Conservation (phyloP, 768 basidiomycete genomes). For the Gloeostereum incarnatum region DNA sequence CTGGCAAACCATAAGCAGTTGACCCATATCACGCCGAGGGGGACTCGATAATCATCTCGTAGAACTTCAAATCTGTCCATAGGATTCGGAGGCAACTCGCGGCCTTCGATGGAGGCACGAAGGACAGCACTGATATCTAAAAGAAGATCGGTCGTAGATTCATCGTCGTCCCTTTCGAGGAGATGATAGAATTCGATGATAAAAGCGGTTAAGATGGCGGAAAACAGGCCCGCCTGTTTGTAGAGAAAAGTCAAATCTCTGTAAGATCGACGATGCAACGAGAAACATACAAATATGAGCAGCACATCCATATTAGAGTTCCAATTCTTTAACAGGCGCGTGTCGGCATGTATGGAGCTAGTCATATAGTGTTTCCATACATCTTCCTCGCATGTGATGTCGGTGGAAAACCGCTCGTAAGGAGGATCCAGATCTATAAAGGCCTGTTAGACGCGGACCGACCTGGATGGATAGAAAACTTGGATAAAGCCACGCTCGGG, state of each 20-base stretch:
- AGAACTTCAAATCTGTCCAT: background rate
- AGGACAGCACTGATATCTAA: conserved; percentile 6
- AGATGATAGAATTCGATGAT: conserved; percentile 12
- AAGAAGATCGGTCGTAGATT: conserved; percentile 7
- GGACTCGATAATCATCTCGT: background rate
- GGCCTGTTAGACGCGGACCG: too few species aligned
- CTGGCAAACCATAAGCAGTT: conserved; percentile 11
- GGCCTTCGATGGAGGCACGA: background rate
- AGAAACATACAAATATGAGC: background rate
- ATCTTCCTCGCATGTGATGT: background rate
- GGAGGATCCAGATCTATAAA: too few species aligned
- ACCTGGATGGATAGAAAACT: too few species aligned
- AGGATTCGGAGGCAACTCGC: background rate
- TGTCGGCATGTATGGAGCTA: background rate
- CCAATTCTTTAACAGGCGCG: background rate
- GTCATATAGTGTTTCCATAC: background rate
- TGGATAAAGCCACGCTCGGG: too few species aligned
- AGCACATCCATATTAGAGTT: conserved; percentile 1
- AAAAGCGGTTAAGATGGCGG: conserved; percentile 15
- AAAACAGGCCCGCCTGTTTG: conserved; percentile 13
- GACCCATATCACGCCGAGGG: conserved; percentile 4
- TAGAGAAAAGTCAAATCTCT: too few species aligned
- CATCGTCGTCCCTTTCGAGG: conserved; percentile 9
- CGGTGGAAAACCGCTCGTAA: too few species aligned
- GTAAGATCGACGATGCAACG: background rate